Evolutionary conservation across 805 yeast genomes (phyloP).

Genomic region (Zygoascus ofunaensis): DNA sequence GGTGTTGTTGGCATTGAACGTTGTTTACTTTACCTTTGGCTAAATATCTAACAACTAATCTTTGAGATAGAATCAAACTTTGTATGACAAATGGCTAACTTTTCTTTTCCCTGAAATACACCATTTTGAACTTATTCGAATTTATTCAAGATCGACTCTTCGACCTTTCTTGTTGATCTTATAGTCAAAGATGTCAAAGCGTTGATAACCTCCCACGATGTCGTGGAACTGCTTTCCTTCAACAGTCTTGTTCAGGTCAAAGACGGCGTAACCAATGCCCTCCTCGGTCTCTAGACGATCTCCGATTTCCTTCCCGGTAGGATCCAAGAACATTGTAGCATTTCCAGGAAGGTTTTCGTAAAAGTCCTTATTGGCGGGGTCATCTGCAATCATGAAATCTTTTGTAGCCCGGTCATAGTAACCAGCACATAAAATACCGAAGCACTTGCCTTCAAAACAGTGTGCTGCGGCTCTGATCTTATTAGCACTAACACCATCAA

Average conservation of each 20-base stretch:
- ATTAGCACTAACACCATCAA: conserved; percentile 19
- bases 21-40: too few species aligned
- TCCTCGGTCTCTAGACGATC: conserved; percentile 19
- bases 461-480: conserved; percentile 21
- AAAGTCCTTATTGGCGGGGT: conserved; percentile 17
- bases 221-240: conserved; percentile 25
- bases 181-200: conserved; percentile 22
- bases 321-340: conserved; percentile 20
- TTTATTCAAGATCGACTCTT: too few species aligned
- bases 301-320: conserved; percentile 22
- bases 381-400: conserved; percentile 21
- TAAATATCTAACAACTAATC: too few species aligned
- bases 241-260: conserved; percentile 20
- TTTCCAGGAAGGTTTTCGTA: conserved; percentile 19
- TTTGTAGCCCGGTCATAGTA: conserved; percentile 17
- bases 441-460: conserved; percentile 23
- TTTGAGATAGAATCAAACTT: too few species aligned
- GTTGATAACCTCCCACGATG: conserved; percentile 21
- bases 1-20: too few species aligned
- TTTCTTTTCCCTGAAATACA: too few species aligned
- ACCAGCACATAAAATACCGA: conserved; percentile 21
- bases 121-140: too few species aligned
- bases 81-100: too few species aligned
- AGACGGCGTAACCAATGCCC: conserved; percentile 23
- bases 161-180: conserved; percentile 5